These are phyloP conservation scores for Xylaria curta DNA, from an alignment of 495 filamentous ascomycete genomes.

Conservation along the genomic window DNA sequence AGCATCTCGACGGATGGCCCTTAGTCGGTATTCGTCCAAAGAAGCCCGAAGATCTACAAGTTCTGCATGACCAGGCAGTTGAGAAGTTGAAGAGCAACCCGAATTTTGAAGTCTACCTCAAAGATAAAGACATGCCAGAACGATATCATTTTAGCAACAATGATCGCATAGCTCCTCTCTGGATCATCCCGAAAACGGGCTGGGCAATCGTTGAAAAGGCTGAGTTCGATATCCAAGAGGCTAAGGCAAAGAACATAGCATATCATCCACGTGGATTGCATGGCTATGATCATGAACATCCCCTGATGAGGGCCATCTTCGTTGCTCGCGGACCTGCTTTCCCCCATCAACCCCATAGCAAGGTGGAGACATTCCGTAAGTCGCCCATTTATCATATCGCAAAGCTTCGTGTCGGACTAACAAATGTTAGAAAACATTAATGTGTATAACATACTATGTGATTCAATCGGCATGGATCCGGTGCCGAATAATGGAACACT, in stretches of 20 bases:
- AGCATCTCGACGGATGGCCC: constrained; percentile 94
- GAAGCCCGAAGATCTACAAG: constrained; percentile 61
- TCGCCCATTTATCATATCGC: constrained; percentile 26
- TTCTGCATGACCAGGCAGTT: constrained; percentile 56
- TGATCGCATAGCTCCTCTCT: constrained; percentile 86
- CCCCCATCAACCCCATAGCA: constrained; percentile 80
- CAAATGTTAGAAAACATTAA: constrained; percentile 80
- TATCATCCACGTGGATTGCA: constrained; percentile 84
- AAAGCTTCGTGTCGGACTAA: constrained; percentile 29
- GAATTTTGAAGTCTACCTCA: constrained; percentile 82
- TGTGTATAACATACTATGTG: constrained; percentile 93
- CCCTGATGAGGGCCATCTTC: constrained; percentile 92
- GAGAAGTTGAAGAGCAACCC: constrained; percentile 62
- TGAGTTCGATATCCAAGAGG: constrained; percentile 74
- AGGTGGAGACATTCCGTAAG: constrained; percentile 84
- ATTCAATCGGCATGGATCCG: constrained; percentile 73
- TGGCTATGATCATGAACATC: constrained; percentile 88
- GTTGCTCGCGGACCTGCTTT: constrained; percentile 88
- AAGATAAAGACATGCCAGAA: constrained; percentile 81
- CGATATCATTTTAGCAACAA: constrained; percentile 87
- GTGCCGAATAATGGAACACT: constrained; percentile 87
- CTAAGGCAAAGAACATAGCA: constrained; percentile 60
- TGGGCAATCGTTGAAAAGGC: constrained; percentile 85
- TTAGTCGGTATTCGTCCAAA: constrained; percentile 85
- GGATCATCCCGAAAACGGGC: constrained; percentile 88